Evolutionary conservation across 371 early-diverging fungal species (phyloP).

Genomic region (Chytridiales sp.): DNA sequence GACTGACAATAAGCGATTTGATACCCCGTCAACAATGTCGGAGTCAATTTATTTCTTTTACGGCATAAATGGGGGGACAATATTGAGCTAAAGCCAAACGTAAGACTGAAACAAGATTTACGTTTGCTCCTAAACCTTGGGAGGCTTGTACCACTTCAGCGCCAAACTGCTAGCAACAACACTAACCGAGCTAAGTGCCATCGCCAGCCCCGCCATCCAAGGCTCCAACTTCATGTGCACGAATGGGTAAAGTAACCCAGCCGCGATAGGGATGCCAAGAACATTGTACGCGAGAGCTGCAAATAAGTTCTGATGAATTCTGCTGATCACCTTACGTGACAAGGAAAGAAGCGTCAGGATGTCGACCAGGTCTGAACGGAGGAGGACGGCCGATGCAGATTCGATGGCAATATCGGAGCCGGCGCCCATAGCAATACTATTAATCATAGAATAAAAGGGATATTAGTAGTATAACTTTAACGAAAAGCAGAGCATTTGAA

Average conservation of each 20-base stretch:
- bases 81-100: too few relatives aligned
- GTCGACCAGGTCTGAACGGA: constrained; percentile 69
- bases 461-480: neutral
- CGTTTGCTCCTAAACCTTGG: too few relatives aligned
- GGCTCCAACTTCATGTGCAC: constrained; percentile 52
- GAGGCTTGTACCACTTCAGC: constrained; percentile 36
- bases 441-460: neutral
- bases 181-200: constrained; percentile 76
- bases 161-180: constrained; percentile 72
- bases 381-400: constrained; percentile 72
- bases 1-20: too few relatives aligned
- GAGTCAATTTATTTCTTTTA: too few relatives aligned
- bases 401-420: constrained; percentile 83
- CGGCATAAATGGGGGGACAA: too few relatives aligned
- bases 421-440: constrained; percentile 64
- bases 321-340: constrained; percentile 60
- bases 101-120: too few relatives aligned
- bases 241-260: constrained; percentile 66
- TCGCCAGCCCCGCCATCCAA: constrained; percentile 76
- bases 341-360: constrained; percentile 66
- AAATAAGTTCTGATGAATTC: constrained; percentile 74
- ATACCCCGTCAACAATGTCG: too few relatives aligned
- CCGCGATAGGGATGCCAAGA: constrained; percentile 77
- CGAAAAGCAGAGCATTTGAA: constrained; percentile 7
- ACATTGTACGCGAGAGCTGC: constrained; percentile 82